Evolutionary conservation across 148 eudicot species (phyloP), one percentile per base, ranked within the genome.

Genomic region (Pouteria glomerata): DNA sequence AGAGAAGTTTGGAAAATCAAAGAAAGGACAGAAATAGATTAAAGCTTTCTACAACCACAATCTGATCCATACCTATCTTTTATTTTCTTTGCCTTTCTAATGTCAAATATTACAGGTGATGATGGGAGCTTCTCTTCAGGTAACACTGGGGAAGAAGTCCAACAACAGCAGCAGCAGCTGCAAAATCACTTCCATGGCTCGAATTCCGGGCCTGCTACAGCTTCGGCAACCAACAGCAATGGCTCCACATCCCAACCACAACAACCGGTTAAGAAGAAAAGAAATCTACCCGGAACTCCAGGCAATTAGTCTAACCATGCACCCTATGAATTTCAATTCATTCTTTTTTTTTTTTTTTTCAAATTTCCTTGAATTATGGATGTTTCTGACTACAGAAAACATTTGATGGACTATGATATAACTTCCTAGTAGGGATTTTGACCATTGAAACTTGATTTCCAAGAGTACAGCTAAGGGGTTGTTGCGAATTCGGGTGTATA

Each of bases 201-300:
- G 6, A 65, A 26, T 55, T 51, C 72, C 6, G 72, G 13, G 63
- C 63, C 74, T 34, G 3, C 70, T 29, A n/a, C n/a, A n/a, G n/a
- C n/a, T n/a, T n/a, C n/a, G n/a, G 29, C 66, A 23, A 57, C 75
- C 6, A 73, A 69, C 21, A 72, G 64, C 73, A 74, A 76, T 68
- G 81, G 82, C 21, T 76, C 83, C 1, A 44, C 64, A 70, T 71
- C 83, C 34, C 58, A 51, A 44, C 74, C 63, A 44, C 78, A 62
- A 59, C 83, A 57, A 44, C 71, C 73, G 0, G 69, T 70, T 39
- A 85, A 85, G 81, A 85, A 85, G 81, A 85, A 85, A 65, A 63
- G 89, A 55, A 85, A 80, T 66, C 66, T 85, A n/a, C 89, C 89
- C 3, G 89, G 89, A 73, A 85, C 82, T 41, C 89, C 89, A 78